Percentiles rank a stretch among this genome's conserved stretches.
These are phyloP conservation scores for Aureobasidium leucospermi DNA, from an alignment of 2,329 filamentous ascomycete species.

Conservation along the genomic window DNA sequence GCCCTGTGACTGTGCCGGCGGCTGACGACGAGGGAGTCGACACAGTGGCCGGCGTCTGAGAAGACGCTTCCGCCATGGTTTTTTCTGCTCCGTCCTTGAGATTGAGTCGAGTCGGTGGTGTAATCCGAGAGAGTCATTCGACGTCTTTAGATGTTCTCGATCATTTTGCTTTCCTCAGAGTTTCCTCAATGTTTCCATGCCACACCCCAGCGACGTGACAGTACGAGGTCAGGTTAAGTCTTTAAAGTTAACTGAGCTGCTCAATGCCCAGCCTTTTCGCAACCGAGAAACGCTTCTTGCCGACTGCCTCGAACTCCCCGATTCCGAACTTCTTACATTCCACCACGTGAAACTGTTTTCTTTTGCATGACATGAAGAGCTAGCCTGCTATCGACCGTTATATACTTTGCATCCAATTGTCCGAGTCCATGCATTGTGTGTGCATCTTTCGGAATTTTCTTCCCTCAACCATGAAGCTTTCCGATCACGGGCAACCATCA, in stretches of 20 bases:
- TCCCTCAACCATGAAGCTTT: not conserved
- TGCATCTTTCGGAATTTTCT: no score
- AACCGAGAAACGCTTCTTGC: not conserved
- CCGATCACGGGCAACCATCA: not conserved
- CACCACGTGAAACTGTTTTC: not conserved
- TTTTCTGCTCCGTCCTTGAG: not conserved
- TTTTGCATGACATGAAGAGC: not conserved
- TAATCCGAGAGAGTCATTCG: conserved; percentile 2
- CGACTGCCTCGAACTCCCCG: not conserved
- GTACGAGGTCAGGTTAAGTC: conserved; percentile 1
- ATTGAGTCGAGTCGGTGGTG: not conserved
- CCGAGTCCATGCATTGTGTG: no score
- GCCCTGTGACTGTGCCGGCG: conserved; percentile 8
- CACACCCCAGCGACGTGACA: conserved; percentile 3
- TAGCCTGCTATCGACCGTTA: no score
- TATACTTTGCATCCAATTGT: no score
- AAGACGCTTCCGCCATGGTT: conserved; percentile 12
- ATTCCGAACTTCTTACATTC: not conserved
- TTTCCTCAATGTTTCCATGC: conserved; percentile 9
- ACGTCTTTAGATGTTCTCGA: conserved; percentile 6
- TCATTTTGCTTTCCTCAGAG: not conserved
- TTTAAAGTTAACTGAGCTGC: conserved; percentile 8
- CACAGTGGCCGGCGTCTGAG: conserved; percentile 5
- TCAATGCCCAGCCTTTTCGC: not conserved
- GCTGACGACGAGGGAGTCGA: conserved; percentile 11